Base-by-base conservation (phyloP, 2,329 filamentous ascomycete genomes). In the Diplocarpon rosae region DNA sequence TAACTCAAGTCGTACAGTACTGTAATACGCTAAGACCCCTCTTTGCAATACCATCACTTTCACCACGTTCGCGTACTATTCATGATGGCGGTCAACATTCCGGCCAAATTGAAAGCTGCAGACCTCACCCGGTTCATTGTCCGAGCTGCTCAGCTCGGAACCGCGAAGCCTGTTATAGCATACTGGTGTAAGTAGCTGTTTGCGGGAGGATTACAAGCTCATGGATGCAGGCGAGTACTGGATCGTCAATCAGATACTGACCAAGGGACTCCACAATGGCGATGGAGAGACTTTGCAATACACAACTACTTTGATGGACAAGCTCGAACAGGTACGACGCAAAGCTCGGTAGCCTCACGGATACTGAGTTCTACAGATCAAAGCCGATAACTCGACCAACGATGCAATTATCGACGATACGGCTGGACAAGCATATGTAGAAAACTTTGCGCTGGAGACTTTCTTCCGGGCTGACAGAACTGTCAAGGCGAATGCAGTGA, bases 371-470 rank as follows among this genome's bases (percentile, higher is more conserved):
- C 6, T 15, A 35, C 54, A 83, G 73, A 81, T 77, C 51, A 92
- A 92, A 69, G 69, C 69, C 10, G 76, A 84, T 46, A 79, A 90
- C 58, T 71, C 79, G 9, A 72, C 76, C 38, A 85, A 96, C 58
- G 86, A 93, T 60, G 84, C 88, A 13, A 80, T 96, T 43, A 72
- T 77, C 5, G 90, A 96, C 64, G 89, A 95, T 56, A 69, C 80
- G 1, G 86, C 84, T 3, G 90, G 87, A 1, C 86, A 89, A 64
- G 88, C 87, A 43, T 95, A 95, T 57, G 82, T 96, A 38, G 89
- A 96, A 64, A 84, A 95, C 62, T 98, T 98, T 63, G 90, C 83
- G 0, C 71, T 90, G 52, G 85, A 95, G 58, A 89, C 88, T 0
- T 89, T 98, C 0, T 77, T 96, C 58, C 76, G 80, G 47, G 83